Evolutionary conservation across 768 basidiomycete genomes (phyloP), one percentile per base, ranked within the genome.

Genomic region (Boletus rufocinnamomeus): DNA sequence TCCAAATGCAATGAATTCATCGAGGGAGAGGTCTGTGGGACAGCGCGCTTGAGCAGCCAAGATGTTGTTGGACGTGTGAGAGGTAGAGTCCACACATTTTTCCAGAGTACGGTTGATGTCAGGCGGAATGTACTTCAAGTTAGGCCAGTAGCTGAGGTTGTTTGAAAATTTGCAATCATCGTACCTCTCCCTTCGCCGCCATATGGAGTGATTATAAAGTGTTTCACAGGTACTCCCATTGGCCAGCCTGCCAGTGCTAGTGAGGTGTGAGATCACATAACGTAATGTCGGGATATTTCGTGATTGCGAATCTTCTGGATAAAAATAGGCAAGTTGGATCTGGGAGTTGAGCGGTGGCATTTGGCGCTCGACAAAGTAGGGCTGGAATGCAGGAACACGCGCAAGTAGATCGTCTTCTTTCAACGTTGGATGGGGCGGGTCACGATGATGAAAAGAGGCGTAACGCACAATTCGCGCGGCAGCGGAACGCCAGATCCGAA

Each of bases 401-500:
- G 54, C 32, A 43, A 54, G 21, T 40, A 27, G 9, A 45, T 40
- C 2, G 0, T 41, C 4, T 28, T 28, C 40, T 48, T 37, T 2
- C 37, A 38, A 17, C 14, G 1, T 17, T 19, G 16, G 37, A 6
- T 8, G 0, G 6, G 37, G 14, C 4, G 8, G 2, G 17, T 11
- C 17, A 9, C 6, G 30, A 30, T 7, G 11, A 8, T 34, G 6
- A 7, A 9, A 3, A 19, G 8, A n/a, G 9, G 7, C 4, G 19
- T 17, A 71, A 35, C 66, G 56, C 27, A 78, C 59, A 37, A 79
- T 57, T 19, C 58, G 54, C 50, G 72, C 73, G 0, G 75, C 76
- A 17, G 63, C 56, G 0, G 66, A 66, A 52, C 81, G 70, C 81
- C 81, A 82, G 34, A 73, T 61, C 19, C 65, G 60, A 55, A 79